phyloP scores from a whole-genome alignment of 164 flowering plant genomes.

The Vitis labrusca region DNA sequence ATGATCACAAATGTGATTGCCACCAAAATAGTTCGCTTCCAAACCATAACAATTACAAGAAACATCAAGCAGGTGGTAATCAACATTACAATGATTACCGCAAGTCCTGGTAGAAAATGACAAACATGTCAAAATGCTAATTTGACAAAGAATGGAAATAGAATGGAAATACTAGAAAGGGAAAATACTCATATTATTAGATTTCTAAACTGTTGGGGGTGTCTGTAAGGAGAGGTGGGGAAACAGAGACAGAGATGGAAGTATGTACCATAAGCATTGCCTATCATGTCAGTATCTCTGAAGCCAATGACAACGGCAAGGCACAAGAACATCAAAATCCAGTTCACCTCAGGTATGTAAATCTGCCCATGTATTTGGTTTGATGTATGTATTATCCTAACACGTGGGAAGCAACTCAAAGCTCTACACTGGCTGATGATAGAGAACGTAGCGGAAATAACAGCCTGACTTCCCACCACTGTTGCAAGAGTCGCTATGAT shows the following conservation, averaged over 20 bases:
- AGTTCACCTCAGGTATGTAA: constrained; percentile 78
- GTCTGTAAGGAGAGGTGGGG: not conserved
- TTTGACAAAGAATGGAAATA: too few species aligned
- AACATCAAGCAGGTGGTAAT: constrained; percentile 69
- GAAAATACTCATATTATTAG: too few species aligned
- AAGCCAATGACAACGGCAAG: constrained; percentile 53
- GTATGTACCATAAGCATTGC: constrained; percentile 60
- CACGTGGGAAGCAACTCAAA: constrained; percentile 69
- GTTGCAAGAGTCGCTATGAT: constrained; percentile 63
- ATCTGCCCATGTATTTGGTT: constrained; percentile 62
- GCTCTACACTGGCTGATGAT: constrained; percentile 69
- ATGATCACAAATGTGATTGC: constrained; percentile 39
- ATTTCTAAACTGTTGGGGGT: too few species aligned
- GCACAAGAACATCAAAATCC: constrained; percentile 62
- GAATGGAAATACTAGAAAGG: too few species aligned
- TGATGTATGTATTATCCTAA: constrained; percentile 71
- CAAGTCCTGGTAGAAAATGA: constrained; percentile 45
- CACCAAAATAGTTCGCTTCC: constrained; percentile 39
- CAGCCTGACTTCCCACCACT: constrained; percentile 67
- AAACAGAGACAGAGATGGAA: constrained; percentile 7
- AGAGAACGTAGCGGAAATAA: constrained; percentile 71
- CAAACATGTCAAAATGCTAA: not conserved
- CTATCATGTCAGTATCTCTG: constrained; percentile 51
- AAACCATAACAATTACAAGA: constrained; percentile 46
- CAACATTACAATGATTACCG: constrained; percentile 57